These are phyloP conservation scores for Ceratocystis cubensis DNA, from an alignment of 2,329 filamentous ascomycete genomes.

Conservation along the genomic window DNA sequence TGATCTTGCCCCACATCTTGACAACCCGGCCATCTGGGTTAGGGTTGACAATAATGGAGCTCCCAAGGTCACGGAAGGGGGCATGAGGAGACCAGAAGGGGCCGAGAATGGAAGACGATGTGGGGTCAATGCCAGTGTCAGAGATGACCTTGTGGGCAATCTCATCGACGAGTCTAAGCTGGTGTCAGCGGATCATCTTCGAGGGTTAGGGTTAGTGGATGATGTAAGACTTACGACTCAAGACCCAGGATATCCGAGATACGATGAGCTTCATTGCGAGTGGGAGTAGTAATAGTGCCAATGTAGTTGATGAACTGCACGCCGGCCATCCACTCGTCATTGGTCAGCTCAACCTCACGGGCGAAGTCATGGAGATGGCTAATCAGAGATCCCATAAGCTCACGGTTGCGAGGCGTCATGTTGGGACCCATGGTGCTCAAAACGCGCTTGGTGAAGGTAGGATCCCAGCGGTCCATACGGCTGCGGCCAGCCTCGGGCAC, in stretches of 20 bases:
- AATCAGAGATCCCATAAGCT: slow-evolving; percentile 52
- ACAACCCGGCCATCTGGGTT: slow-evolving; percentile 46
- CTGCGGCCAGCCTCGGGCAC: slow-evolving; percentile 7
- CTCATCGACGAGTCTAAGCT: slow-evolving; percentile 47
- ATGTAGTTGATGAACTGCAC: slow-evolving; percentile 65
- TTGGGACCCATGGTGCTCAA: slow-evolving; percentile 62
- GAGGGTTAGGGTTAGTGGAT: not conserved
- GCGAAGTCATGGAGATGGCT: slow-evolving; percentile 66
- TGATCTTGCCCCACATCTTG: slow-evolving; percentile 57
- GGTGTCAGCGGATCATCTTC: not conserved
- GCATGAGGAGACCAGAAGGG: slow-evolving; percentile 68
- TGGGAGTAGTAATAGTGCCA: slow-evolving; percentile 54
- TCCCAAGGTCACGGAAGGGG: slow-evolving; percentile 56
- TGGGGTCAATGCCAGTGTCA: slow-evolving; percentile 49
- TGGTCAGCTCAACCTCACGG: slow-evolving; percentile 62
- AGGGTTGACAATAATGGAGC: slow-evolving; percentile 51
- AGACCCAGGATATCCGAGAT: slow-evolving; percentile 62
- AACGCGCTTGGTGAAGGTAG: slow-evolving; percentile 62
- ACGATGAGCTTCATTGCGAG: slow-evolving; percentile 61
- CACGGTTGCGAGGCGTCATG: slow-evolving; percentile 49
- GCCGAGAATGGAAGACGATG: slow-evolving; percentile 64
- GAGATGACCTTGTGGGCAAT: slow-evolving; percentile 53
- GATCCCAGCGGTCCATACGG: slow-evolving; percentile 36
- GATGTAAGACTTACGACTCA: slow-evolving; percentile 43
- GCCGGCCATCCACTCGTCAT: slow-evolving; percentile 64